These are phyloP conservation scores for Quercus phellos DNA, from an alignment of 331 rosid species.

Conservation along the genomic window DNA sequence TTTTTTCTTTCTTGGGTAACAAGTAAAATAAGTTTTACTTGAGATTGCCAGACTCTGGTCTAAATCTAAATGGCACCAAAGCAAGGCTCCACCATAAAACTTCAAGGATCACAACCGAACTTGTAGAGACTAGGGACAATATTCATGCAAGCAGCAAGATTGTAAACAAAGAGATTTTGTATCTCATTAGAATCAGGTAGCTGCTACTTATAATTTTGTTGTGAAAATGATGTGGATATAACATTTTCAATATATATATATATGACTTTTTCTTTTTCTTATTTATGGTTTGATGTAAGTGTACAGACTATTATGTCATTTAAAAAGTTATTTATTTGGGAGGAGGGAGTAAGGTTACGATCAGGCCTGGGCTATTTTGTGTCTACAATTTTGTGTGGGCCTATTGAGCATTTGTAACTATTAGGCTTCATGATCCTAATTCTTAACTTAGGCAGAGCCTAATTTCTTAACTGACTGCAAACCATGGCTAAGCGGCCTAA, in stretches of 20 bases:
- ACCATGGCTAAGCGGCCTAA: not conserved
- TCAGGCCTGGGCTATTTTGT: too few relatives aligned
- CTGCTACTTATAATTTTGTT: too few relatives aligned
- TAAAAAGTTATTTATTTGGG: too few relatives aligned
- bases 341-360: too few relatives aligned
- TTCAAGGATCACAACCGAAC: not conserved
- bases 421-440: not conserved
- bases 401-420: too few relatives aligned
- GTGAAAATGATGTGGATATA: too few relatives aligned
- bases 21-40: not conserved
- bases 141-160: not conserved
- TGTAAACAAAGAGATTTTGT: not conserved
- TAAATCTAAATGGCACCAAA: not conserved
- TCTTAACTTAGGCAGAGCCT: not conserved
- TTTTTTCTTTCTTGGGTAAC: not conserved
- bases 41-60: not conserved
- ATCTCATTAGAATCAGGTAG: not conserved
- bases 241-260: too few relatives aligned
- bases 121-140: not conserved
- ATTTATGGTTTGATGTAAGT: too few relatives aligned
- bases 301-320: too few relatives aligned
- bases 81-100: not conserved
- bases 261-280: too few relatives aligned
- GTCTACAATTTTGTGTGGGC: too few relatives aligned
- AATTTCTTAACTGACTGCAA: not conserved